Base-by-base conservation (phyloP, 768 basidiomycete species). In the Pisolithus tinctorius region DNA sequence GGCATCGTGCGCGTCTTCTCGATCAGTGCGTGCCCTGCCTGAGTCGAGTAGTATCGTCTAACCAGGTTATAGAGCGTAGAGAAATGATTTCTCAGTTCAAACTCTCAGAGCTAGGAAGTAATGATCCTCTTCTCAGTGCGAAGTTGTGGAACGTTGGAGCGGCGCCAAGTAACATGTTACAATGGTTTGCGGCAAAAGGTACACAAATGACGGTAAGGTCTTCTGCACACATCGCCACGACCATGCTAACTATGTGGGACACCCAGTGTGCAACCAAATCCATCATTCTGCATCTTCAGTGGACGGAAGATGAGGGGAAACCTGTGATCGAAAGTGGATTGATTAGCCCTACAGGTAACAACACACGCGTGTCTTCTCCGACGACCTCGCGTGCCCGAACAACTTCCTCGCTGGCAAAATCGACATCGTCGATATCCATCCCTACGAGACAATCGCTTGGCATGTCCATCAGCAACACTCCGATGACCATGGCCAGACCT, bases 61-160 rank as follows among this genome's bases (percentile, higher is more conserved):
- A 47, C 26, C 42, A 20, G 20, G 11, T 45, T 38, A 14, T 48
- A 81, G 79, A 69, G 27, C 78, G 84, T 30, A 72, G 90, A 54
- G 90, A 93, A 67, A 94, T 95, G 93, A 79, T 94, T 11, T 89
- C 88, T 7, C 91, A 93, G 63, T 93, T 92, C 74, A 92, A 85
- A 65, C 74, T 95, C 41, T 81, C 83, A 2, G 88, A 92, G 53
- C 69, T 95, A 41, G 87, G 83, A 17, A 81, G 69, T 0, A 69
- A 78, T 0, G 85, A 92, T 64, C 83, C 85, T 16, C 71, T 79
- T 23, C 61, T 88, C 58, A 83, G 76, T 54, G 68, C 81, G 1
- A 88, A 82, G 60, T 63, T 94, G 50, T 79, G 81, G 58, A 82
- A 89, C 57, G 84, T 94, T 8, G 92, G 92, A 1, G 64, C 78